Base-by-base conservation (phyloP, 31 red algal genomes). In the Porphyra umbilicalis region DNA sequence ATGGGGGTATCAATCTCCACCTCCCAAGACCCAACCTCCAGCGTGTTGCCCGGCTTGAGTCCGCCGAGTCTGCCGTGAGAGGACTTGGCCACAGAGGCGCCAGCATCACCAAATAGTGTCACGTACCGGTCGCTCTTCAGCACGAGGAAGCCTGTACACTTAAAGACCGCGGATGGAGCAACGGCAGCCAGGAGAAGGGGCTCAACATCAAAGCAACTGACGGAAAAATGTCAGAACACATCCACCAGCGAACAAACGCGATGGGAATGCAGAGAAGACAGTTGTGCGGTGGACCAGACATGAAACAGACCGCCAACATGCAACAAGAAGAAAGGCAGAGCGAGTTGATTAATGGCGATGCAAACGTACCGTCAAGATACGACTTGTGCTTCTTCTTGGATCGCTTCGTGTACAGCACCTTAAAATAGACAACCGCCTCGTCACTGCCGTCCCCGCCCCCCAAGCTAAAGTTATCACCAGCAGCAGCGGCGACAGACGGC, bases 341-440 rank as follows among this genome's bases (percentile, higher is more conserved):
- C 57, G 14, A 71, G 25, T 29, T 2, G 57, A 25, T n/a, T 18
- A 57, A 57, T 16, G 2, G 57, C 13, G 14, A n/a, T n/a, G 25
- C 25, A n/a, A 71, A 16, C 57, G 57, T 71, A 71, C 57, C 93
- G 77, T 95, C 93, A 33, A 91, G 85, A 38, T 81, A 95, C 2
- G 88, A 90, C 76, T 95, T 95, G 32, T 38, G 76, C 79, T 95
- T 95, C 83, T 95, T 95, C 18, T 90, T 91, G 35, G 83, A 87
- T 13, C 88, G 84, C 87, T 91, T 90, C 42, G 93, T 89, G 80
- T 95, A 95, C 35, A 95, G 75, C 15, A 91, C 93, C 25, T 87
- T 85, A 38, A 83, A 90, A 79, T 90, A 94, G 14, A 85, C 76
- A 10, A 46, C 85, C 18, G 14, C 40, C 30, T 85, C 38, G 25